Evolutionary conservation across 2,329 filamentous ascomycete genomes (phyloP).

Genomic region (Venturia oleaginea): DNA sequence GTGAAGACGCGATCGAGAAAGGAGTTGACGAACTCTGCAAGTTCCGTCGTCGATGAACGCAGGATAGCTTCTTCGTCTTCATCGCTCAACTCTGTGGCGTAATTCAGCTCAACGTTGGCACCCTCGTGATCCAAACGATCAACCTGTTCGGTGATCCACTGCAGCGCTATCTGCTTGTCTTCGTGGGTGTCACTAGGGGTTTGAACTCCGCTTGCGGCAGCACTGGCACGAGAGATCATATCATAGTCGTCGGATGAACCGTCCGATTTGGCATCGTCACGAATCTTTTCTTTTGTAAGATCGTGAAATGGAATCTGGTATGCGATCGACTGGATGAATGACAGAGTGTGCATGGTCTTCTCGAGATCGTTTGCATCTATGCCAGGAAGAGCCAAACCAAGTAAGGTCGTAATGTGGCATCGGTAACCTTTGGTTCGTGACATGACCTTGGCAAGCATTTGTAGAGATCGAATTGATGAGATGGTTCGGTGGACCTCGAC

Average conservation of each 20-base stretch:
- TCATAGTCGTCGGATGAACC: slow-evolving; percentile 12
- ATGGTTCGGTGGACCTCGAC: slow-evolving; percentile 96
- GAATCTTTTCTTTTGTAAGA: slow-evolving; percentile 50
- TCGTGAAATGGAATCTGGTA: slow-evolving; percentile 93
- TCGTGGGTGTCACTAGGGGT: slow-evolving; percentile 27
- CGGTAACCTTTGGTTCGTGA: slow-evolving; percentile 90
- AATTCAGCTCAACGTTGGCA: slow-evolving; percentile 76
- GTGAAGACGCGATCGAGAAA: slow-evolving; percentile 93
- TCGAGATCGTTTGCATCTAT: slow-evolving; percentile 97
- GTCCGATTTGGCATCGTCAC: slow-evolving; percentile 15
- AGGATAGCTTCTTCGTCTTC: slow-evolving; percentile 81
- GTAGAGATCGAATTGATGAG: slow-evolving; percentile 82
- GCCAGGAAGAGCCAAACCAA: slow-evolving; percentile 87
- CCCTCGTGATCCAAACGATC: slow-evolving; percentile 87
- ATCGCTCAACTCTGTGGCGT: slow-evolving; percentile 70
- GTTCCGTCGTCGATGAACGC: slow-evolving; percentile 86
- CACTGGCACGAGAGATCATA: slow-evolving; percentile 12
- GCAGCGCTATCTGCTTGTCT: slow-evolving; percentile 57
- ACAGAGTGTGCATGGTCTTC: slow-evolving; percentile 89
- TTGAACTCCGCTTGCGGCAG: slow-evolving; percentile 16
- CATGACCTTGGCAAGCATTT: slow-evolving; percentile 87
- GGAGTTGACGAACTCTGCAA: slow-evolving; percentile 84
- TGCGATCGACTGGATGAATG: slow-evolving; percentile 90
- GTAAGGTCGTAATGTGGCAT: slow-evolving; percentile 85
- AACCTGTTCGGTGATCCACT: slow-evolving; percentile 93